Conservation (phyloP, 2,329 filamentous ascomycete genomes). For the Aschersonia sp. region DNA sequence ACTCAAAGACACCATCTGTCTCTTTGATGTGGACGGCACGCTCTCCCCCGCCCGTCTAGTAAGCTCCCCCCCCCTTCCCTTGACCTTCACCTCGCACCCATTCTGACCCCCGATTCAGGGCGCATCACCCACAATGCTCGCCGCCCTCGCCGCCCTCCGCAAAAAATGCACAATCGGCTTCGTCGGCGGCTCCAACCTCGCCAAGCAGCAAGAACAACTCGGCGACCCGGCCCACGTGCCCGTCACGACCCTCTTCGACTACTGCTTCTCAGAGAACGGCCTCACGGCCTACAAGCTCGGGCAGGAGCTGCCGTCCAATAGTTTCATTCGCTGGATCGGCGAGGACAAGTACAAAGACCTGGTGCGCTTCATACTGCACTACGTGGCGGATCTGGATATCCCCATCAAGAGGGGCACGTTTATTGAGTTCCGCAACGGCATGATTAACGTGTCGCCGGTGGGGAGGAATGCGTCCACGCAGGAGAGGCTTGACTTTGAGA, state of each 20-base stretch:
- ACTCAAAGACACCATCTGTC: constrained; percentile 80
- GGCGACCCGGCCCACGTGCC: constrained; percentile 43
- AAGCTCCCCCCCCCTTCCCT: constrained; percentile 14
- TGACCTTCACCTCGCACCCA: background rate
- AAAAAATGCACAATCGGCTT: constrained; percentile 81
- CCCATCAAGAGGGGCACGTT: constrained; percentile 77
- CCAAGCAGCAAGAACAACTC: constrained; percentile 93
- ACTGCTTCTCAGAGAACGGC: constrained; percentile 94
- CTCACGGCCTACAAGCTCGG: constrained; percentile 82
- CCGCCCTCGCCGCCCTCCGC: constrained; percentile 64
- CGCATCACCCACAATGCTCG: constrained; percentile 69
- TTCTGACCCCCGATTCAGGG: constrained; percentile 24
- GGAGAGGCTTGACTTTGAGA: constrained; percentile 73
- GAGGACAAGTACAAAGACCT: constrained; percentile 71
- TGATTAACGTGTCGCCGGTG: constrained; percentile 75
- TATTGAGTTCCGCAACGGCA: constrained; percentile 80
- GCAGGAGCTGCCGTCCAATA: constrained; percentile 57
- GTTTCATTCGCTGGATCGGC: constrained; percentile 86
- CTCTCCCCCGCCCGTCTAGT: constrained; percentile 72
- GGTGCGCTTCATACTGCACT: constrained; percentile 62
- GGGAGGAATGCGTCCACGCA: constrained; percentile 71
- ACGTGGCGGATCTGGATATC: constrained; percentile 72
- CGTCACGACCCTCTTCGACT: constrained; percentile 87
- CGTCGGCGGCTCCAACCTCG: constrained; percentile 83
- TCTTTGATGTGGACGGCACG: constrained; percentile 95